These are phyloP conservation scores for Rhododendron mucronatum DNA, from an alignment of 148 eudicot genomes.

Conservation along the genomic window DNA sequence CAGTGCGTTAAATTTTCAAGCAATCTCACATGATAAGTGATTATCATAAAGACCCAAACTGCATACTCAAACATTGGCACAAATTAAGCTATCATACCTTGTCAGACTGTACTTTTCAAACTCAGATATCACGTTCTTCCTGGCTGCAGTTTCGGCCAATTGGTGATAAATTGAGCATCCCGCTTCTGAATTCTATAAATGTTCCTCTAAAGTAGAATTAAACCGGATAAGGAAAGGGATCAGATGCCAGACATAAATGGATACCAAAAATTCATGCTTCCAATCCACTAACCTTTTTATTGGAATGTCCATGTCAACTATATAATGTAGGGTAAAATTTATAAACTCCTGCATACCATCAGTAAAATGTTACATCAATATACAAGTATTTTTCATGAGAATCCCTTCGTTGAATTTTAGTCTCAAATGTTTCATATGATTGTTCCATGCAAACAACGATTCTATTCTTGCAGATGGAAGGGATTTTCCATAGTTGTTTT, in stretches of 20 bases:
- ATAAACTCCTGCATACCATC: no score
- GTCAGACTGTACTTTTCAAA: no score
- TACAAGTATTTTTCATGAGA: no score
- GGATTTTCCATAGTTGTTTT: no score
- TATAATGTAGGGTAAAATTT: no score
- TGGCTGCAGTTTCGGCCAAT: slow-evolving; percentile 98
- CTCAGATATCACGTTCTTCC: slow-evolving; percentile 58
- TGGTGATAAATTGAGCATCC: slow-evolving; percentile 96
- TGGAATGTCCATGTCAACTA: no score
- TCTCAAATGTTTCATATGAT: no score
- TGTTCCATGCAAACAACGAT: no score
- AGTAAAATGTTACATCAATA: no score
- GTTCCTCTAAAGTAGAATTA: slow-evolving; percentile 57
- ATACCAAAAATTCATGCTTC: neutral
- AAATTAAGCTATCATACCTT: slow-evolving; percentile 39
- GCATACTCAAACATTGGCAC: neutral
- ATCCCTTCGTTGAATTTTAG: no score
- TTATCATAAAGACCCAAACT: neutral
- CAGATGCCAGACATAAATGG: slow-evolving; percentile 7
- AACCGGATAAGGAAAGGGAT: neutral
- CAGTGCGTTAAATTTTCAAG: neutral
- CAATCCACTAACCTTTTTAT: slow-evolving; percentile 32
- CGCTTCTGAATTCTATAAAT: slow-evolving; percentile 89
- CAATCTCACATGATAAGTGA: neutral
- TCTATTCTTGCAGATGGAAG: no score